Evolutionary conservation across 192 early-diverging fungal genomes (phyloP).

Genomic region (Backusella parvicylindrica): DNA sequence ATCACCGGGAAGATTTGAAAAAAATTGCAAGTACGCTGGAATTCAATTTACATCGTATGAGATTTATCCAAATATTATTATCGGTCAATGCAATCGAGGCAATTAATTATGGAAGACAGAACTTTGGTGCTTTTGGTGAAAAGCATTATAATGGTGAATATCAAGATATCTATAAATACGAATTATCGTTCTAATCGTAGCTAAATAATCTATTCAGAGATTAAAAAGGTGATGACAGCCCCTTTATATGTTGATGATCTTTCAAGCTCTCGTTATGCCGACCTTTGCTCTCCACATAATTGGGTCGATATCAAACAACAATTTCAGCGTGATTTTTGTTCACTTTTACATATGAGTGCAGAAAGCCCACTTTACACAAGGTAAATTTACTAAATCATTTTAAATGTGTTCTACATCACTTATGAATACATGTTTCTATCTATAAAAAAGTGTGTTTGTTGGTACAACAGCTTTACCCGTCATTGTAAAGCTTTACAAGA

Average conservation of each 20-base stretch:
- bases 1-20: constrained; percentile 53
- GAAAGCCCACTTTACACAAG: constrained; percentile 73
- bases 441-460: constrained; percentile 54
- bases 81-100: constrained; percentile 50
- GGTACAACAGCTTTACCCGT: constrained; percentile 88
- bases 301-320: constrained; percentile 56
- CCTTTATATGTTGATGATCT: constrained; percentile 27
- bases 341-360: constrained; percentile 63
- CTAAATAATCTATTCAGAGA: constrained; percentile 39
- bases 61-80: constrained; percentile 74
- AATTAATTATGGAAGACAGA: constrained; percentile 66
- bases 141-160: constrained; percentile 57
- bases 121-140: constrained; percentile 64
- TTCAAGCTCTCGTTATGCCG: constrained; percentile 41
- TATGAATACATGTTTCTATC: background rate
- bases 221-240: constrained; percentile 44
- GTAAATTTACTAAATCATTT: constrained; percentile 13
- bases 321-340: constrained; percentile 82
- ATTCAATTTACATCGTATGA: constrained; percentile 80
- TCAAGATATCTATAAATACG: background rate
- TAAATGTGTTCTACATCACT: background rate
- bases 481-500: constrained; percentile 85
- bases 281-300: constrained; percentile 35
- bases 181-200: background rate
- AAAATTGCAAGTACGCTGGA: constrained; percentile 65